Percentiles rank a stretch among this genome's conserved stretches.
Evolutionary conservation across 352 stramenopile genomes (phyloP).

Genomic region (Halophytophthora polymorphica): DNA sequence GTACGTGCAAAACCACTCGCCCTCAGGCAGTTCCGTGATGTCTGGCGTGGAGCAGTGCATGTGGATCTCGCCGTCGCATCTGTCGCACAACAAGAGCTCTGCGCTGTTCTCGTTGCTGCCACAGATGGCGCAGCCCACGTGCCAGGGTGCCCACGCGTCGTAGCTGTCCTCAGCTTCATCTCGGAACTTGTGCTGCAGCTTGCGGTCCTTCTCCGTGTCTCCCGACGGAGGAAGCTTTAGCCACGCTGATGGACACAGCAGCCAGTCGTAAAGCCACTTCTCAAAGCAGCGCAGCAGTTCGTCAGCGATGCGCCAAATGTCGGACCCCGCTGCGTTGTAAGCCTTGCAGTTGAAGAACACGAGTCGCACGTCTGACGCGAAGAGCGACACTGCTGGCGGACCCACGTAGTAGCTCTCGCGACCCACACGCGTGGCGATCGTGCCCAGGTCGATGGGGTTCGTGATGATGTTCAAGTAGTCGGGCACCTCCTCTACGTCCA

Average conservation of each 20-base stretch:
- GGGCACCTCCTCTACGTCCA: conserved; percentile 75
- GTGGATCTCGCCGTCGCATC: conserved; percentile 87
- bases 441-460: conserved; percentile 88
- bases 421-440: conserved; percentile 61
- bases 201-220: conserved; percentile 40
- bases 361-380: conserved; percentile 80
- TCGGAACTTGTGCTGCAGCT: conserved; percentile 59
- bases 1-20: conserved; percentile 82
- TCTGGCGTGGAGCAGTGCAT: conserved; percentile 78
- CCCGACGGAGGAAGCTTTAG: conserved; percentile 60
- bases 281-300: conserved; percentile 76
- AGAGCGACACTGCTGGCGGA: conserved; percentile 62
- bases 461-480: conserved; percentile 87
- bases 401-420: conserved; percentile 84
- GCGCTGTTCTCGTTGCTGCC: conserved; percentile 74
- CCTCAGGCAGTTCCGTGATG: conserved; percentile 66
- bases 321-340: conserved; percentile 81
- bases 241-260: conserved; percentile 76
- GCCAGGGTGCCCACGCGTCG: conserved; percentile 75
- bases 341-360: conserved; percentile 87
- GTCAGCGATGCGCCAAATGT: conserved; percentile 76
- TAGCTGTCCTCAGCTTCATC: conserved; percentile 58
- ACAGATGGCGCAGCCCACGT: conserved; percentile 76
- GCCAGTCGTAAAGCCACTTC: conserved; percentile 87
- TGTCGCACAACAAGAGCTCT: conserved; percentile 77